Base-by-base conservation (phyloP, 2,329 filamentous ascomycete species). In the Neofusicoccum umdonicola region DNA sequence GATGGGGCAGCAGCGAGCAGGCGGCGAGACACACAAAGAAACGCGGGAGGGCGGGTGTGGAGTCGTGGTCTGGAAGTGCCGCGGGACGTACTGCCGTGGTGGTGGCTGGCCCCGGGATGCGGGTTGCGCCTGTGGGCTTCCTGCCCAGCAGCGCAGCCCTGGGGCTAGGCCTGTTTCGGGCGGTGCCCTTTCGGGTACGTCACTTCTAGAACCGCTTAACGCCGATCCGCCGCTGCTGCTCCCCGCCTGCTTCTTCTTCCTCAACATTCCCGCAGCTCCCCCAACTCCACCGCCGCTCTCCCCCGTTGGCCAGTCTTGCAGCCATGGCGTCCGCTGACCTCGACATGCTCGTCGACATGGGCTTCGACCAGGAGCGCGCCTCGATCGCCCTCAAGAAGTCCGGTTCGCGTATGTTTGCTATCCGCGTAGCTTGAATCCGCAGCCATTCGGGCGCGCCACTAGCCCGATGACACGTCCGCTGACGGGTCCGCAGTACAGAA, bases 301-400 rank as follows among this genome's bases (percentile, higher is more conserved):
- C 17, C 11, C 15, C 27, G 34, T n/a, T 44, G 19, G 15, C 58
- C 12, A 41, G 6, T 27, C 19, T 13, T 39, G n/a, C 48, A 70
- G 75, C 27, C 50, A 83, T 81, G 78, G 73, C 81, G 62, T 81
- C 63, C 31, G 45, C 83, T 65, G 87, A 89, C 73, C 78, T 88
- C 42, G 83, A 88, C 50, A 81, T 84, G 74, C 84, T 89, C 70
- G 76, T 87, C 70, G 85, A 87, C 66, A 89, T 89, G 87, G 87
- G 87, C 78, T 99, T 99, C 74, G 92, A 96, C 68, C 87, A 88
- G 72, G 87, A 92, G 72, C 88, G 91, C 69, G 89, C 92, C 52
- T 86, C 93, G 75, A 80, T 98, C 51, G 95, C 95, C 41, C 83
- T 97, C 68, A 92, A 94, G 79, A 92, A 91, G 73, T 86, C 88